phyloP scores from a whole-genome alignment of 2,329 filamentous ascomycete species.

The Aspergillus tanneri region DNA sequence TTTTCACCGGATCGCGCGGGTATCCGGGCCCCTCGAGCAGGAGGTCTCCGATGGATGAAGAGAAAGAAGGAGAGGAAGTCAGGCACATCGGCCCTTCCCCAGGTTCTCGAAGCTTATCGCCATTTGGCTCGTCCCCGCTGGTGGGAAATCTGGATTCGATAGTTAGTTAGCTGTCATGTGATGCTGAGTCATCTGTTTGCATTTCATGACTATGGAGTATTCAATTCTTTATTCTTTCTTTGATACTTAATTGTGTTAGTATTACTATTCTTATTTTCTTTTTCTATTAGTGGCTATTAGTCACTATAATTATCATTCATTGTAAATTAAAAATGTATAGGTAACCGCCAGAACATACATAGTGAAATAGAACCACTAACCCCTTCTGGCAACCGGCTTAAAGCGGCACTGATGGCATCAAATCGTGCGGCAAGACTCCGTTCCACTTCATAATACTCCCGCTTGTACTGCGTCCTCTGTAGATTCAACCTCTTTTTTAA shows the following conservation, averaged over 20 bases:
- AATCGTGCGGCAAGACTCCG: not conserved
- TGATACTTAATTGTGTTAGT: not conserved
- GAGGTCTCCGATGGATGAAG: not conserved
- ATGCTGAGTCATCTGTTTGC: constrained; percentile 19
- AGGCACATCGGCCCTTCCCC: constrained; percentile 9
- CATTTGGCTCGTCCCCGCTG: constrained; percentile 32
- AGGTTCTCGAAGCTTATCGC: constrained; percentile 33
- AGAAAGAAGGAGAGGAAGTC: constrained; percentile 6
- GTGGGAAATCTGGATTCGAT: constrained; percentile 18
- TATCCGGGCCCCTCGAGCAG: not conserved
- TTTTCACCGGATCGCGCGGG: not conserved
- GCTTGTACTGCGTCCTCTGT: too few relatives aligned
- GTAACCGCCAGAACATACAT: too few relatives aligned
- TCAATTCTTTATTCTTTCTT: too few relatives aligned
- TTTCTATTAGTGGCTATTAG: too few relatives aligned
- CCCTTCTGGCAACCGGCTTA: not conserved
- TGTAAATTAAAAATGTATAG: too few relatives aligned
- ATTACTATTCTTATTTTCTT: not conserved
- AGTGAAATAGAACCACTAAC: too few relatives aligned
- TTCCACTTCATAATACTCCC: too few relatives aligned
- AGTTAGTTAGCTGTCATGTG: constrained; percentile 22
- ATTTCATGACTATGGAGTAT: not conserved
- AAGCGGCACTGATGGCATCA: not conserved
- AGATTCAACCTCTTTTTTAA: too few relatives aligned
- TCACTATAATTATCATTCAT: too few relatives aligned